phyloP scores from a whole-genome alignment of 1,139 yeast species.

The Debaryomycetaceae sp. region DNA sequence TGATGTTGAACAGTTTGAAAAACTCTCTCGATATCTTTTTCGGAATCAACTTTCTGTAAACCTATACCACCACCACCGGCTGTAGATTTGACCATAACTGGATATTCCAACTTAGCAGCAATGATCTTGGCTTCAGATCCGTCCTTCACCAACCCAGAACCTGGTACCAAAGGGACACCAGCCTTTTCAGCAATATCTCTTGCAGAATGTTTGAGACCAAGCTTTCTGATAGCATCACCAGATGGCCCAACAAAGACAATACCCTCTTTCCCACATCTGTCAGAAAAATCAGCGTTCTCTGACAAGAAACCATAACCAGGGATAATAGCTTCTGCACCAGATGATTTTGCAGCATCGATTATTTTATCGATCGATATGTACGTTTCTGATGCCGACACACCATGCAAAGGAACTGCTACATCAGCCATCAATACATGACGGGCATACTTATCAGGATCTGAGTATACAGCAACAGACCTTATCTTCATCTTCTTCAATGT shows the following conservation, averaged over 20 bases:
- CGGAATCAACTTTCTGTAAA: constrained; percentile 83
- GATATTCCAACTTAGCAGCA: constrained; percentile 80
- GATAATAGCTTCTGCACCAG: constrained; percentile 87
- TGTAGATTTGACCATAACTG: constrained; percentile 94
- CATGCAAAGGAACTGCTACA: constrained; percentile 72
- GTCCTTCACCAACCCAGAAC: constrained; percentile 73
- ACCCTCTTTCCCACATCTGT: constrained; percentile 76
- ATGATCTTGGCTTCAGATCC: constrained; percentile 70
- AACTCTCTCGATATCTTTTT: constrained; percentile 73
- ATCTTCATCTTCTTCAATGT: constrained; percentile 80
- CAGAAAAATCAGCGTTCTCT: constrained; percentile 95
- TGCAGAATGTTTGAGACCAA: constrained; percentile 95
- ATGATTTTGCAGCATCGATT: constrained; percentile 73
- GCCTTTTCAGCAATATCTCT: constrained; percentile 88
- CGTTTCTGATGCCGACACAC: constrained; percentile 84
- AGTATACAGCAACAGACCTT: constrained; percentile 79
- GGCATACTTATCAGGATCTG: constrained; percentile 86
- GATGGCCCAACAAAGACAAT: constrained; percentile 93
- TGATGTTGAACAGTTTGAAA: constrained; percentile 91
- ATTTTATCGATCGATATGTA: constrained; percentile 83
- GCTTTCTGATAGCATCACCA: constrained; percentile 83
- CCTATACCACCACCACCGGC: constrained; percentile 99
- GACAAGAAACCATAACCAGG: constrained; percentile 98
- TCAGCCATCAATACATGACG: constrained; percentile 84
- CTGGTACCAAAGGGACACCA: constrained; percentile 92